Evolutionary conservation across 2,329 filamentous ascomycete genomes (phyloP).

Genomic region (Colletotrichum lindemuthianum): DNA sequence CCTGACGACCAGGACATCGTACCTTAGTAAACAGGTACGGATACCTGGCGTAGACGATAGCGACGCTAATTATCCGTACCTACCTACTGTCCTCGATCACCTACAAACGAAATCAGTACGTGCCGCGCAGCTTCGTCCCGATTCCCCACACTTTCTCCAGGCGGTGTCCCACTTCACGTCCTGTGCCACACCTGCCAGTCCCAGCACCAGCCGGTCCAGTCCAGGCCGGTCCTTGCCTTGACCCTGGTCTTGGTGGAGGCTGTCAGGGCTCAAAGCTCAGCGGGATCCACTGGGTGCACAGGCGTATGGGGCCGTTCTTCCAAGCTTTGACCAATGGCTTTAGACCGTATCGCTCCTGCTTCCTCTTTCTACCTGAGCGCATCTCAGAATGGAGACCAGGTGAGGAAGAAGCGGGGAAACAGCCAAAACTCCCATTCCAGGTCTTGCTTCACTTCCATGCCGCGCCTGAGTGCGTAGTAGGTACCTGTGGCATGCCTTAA

Average conservation of each 20-base stretch:
- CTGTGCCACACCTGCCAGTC: slow-evolving; percentile 23
- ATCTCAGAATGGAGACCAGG: slow-evolving; percentile 15
- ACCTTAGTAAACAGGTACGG: too few relatives aligned
- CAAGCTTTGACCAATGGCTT: slow-evolving; percentile 15
- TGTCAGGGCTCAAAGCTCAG: slow-evolving; percentile 17
- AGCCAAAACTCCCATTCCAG: neutral
- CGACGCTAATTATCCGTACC: too few relatives aligned
- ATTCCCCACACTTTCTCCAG: slow-evolving; percentile 35
- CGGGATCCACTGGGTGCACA: neutral
- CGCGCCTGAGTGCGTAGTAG: too few relatives aligned
- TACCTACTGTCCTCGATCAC: neutral
- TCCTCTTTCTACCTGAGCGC: slow-evolving; percentile 13
- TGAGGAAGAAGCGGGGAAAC: slow-evolving; percentile 17
- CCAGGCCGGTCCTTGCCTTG: slow-evolving; percentile 15
- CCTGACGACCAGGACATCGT: too few relatives aligned
- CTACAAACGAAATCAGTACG: slow-evolving; percentile 5
- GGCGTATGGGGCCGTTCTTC: slow-evolving; percentile 10
- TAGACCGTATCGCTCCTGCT: neutral
- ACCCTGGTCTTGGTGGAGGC: too few relatives aligned
- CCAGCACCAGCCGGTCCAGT: slow-evolving; percentile 1
- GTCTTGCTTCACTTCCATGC: too few relatives aligned
- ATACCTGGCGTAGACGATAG: too few relatives aligned
- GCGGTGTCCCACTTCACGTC: slow-evolving; percentile 7
- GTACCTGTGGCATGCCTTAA: too few relatives aligned
- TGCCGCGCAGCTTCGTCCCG: slow-evolving; percentile 8